phyloP scores from a whole-genome alignment of 768 basidiomycete species.

The Inosperma sp. region DNA sequence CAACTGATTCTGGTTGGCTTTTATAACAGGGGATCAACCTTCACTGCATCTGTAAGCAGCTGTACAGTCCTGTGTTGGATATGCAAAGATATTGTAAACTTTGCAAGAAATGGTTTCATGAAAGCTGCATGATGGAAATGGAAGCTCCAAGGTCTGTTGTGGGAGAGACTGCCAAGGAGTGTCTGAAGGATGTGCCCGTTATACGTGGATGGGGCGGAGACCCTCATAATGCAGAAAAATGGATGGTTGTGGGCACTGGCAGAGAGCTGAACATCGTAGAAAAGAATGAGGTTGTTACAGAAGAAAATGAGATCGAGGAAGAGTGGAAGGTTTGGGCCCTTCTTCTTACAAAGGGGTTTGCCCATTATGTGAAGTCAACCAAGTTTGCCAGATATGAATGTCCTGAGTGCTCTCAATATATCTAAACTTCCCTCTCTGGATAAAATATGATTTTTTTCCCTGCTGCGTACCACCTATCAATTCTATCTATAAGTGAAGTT shows the following conservation, averaged over 20 bases:
- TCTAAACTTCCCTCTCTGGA: no score
- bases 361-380: background rate
- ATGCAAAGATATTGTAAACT: background rate
- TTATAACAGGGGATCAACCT: background rate
- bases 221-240: background rate
- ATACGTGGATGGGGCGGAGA: background rate
- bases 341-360: background rate
- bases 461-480: no score
- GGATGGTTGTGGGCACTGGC: background rate
- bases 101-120: background rate
- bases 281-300: background rate
- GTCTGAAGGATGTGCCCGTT: background rate
- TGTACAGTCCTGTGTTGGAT: background rate
- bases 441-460: no score
- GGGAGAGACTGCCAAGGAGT: background rate
- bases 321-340: background rate
- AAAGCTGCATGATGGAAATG: background rate
- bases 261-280: no score
- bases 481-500: no score
- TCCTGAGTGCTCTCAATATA: background rate
- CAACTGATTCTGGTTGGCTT: background rate
- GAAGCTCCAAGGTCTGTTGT: background rate
- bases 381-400: background rate
- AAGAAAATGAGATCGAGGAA: background rate
- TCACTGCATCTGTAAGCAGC: background rate